Base-by-base conservation (phyloP, 192 early-diverging fungal species). In the Coemansia sp. region DNA sequence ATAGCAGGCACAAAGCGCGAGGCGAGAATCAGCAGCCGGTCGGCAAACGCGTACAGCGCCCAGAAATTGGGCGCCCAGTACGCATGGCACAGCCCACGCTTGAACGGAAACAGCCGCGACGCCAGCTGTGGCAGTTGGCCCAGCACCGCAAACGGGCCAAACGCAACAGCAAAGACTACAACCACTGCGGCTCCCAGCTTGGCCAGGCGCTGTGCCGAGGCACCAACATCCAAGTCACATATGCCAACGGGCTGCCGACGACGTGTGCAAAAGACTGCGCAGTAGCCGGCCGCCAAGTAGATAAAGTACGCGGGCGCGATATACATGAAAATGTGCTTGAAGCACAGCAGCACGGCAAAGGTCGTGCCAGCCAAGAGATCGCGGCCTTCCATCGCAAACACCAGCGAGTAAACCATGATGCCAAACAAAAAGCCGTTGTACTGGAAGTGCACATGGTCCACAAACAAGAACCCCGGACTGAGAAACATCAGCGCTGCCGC, bases 51-150 rank as follows among this genome's bases (percentile, higher is more conserved):
- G 70, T 97, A 99, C 48, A 99, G 75, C 0, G 95, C 94, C 96
- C 96, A 99, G 76, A 94, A 88, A 69, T 99, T 99, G 13, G 95
- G 94, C 2, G 96, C 96, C 95, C 95, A 98, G 72, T 90, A 96
- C 8, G 95, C 94, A 64, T 99, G 96, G 75, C 89, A 93, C 11
- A 99, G 85, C 13, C 96, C 96, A n/a, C 96, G 87, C 75, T 92
- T 94, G 79, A 99, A 99, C 10, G 94, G 95, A 73, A 99, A 99
- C 36, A 99, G 84, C 2, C 96, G 88, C 20, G 83, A 70, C 9
- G 89, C 65, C 18, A 99, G 70, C 77, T 94, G 92, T 9, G 88
- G 87, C 6, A 93, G 56, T 59, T 98, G 92, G 12, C 81, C 77
- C 75, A 86, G 66, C 38, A 80, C 81, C 18, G 72, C 71, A 72